Evolutionary conservation across 2,329 filamentous ascomycete species (phyloP).

Genomic region (Xylaria sp.): DNA sequence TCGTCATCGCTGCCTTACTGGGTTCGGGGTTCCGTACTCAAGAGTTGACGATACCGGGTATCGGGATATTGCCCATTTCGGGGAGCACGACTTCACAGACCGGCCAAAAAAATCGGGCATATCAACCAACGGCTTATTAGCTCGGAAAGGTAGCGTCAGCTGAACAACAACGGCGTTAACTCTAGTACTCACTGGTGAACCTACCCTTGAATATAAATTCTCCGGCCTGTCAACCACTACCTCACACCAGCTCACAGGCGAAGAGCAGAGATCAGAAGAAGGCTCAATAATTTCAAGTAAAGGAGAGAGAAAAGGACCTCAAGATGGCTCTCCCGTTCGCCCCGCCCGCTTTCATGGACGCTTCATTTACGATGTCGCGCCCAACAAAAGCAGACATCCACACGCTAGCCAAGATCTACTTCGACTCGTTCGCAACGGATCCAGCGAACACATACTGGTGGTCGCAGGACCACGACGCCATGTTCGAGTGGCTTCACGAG

Average conservation of each 20-base stretch:
- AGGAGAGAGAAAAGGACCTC: background rate
- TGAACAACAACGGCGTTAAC: background rate
- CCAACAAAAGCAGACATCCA: slow-evolving; percentile 47
- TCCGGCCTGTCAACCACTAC: background rate
- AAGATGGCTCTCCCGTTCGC: slow-evolving; percentile 46
- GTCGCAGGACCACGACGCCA: slow-evolving; percentile 40
- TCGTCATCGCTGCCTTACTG: background rate
- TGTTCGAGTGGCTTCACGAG: slow-evolving; percentile 47
- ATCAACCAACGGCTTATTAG: background rate
- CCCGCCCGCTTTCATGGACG: slow-evolving; percentile 39
- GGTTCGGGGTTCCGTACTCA: background rate
- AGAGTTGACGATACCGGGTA: background rate
- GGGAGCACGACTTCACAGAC: background rate
- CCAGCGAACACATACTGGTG: slow-evolving; percentile 48
- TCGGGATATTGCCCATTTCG: slow-evolving; percentile 21
- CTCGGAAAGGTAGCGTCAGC: background rate
- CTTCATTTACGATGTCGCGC: slow-evolving; percentile 43
- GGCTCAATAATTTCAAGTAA: background rate
- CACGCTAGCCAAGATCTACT: slow-evolving; percentile 45
- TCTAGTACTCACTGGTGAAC: background rate
- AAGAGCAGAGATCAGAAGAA: background rate
- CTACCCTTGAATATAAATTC: slow-evolving; percentile 4
- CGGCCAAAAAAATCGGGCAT: background rate
- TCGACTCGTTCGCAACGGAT: slow-evolving; percentile 43
- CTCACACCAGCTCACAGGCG: background rate